Evolutionary conservation across 345 rosid species (phyloP).

Genomic region (Diplotaxis tenuifolia): DNA sequence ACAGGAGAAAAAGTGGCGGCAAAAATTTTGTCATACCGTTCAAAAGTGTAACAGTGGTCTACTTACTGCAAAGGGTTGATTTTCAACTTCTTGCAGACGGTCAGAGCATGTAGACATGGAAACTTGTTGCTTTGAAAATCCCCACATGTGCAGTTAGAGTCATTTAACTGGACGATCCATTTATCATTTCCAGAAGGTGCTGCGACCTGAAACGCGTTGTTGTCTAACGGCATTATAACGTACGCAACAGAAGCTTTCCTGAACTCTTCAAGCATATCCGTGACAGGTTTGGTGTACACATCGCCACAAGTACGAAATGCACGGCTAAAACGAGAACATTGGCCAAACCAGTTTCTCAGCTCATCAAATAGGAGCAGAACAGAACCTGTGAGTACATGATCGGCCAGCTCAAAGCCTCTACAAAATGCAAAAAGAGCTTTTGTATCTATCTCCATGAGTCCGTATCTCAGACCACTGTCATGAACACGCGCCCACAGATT

Average conservation of each 20-base stretch:
- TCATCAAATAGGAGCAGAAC: neutral
- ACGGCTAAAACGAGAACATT: neutral
- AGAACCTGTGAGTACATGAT: no score
- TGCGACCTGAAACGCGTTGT: neutral
- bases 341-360: neutral
- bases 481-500: constrained; percentile 1
- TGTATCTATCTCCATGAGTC: neutral
- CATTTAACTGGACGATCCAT: neutral
- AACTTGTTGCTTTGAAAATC: neutral
- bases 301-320: neutral
- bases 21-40: neutral
- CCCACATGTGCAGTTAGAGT: constrained; percentile 8
- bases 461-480: constrained; percentile 12
- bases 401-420: neutral
- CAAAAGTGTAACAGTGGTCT: neutral
- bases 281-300: neutral
- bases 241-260: neutral
- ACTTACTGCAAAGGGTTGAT: no score
- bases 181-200: neutral
- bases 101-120: constrained; percentile 8
- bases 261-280: no score
- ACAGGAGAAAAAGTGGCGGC: neutral
- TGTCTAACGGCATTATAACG: neutral
- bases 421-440: neutral
- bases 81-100: constrained; percentile 4